phyloP scores from a whole-genome alignment of 1,139 yeast genomes.

The Yamadazyma songkhlaensis region DNA sequence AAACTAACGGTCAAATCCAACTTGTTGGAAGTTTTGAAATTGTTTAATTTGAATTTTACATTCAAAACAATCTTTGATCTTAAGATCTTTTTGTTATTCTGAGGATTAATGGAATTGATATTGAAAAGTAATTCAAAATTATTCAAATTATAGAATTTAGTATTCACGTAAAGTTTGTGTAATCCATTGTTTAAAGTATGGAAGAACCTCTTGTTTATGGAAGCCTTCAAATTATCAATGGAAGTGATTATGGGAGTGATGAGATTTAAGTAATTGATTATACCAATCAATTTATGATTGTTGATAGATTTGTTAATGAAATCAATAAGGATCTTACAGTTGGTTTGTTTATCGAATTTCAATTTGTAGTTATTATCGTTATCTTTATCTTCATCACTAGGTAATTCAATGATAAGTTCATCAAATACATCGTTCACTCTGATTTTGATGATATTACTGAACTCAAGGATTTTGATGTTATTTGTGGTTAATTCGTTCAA shows the following conservation, averaged over 20 bases:
- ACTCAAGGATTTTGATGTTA: slow-evolving; percentile 26
- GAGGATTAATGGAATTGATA: slow-evolving; percentile 26
- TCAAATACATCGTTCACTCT: slow-evolving; percentile 27
- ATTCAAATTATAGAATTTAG: slow-evolving; percentile 31
- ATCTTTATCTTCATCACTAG: background rate
- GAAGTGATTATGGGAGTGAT: slow-evolving; percentile 30
- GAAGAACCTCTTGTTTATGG: slow-evolving; percentile 9
- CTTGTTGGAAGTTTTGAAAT: slow-evolving; percentile 24
- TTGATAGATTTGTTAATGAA: slow-evolving; percentile 24
- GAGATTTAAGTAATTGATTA: slow-evolving; percentile 31
- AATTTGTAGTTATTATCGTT: slow-evolving; percentile 16
- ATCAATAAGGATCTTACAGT: slow-evolving; percentile 20
- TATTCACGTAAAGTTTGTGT: slow-evolving; percentile 30
- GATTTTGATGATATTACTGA: slow-evolving; percentile 29
- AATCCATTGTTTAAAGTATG: slow-evolving; percentile 32
- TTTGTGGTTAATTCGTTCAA: slow-evolving; percentile 32
- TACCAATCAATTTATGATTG: slow-evolving; percentile 25
- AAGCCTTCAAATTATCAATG: slow-evolving; percentile 17
- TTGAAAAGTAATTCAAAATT: slow-evolving; percentile 32
- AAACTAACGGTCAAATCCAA: slow-evolving; percentile 26
- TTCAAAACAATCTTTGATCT: slow-evolving; percentile 35
- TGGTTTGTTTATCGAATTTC: slow-evolving; percentile 11
- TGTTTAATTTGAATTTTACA: slow-evolving; percentile 31
- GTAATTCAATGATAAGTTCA: slow-evolving; percentile 21
- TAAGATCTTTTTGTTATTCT: slow-evolving; percentile 30